phyloP scores from a whole-genome alignment of 116 monocot species.

The Dioscorea cayenensis region DNA sequence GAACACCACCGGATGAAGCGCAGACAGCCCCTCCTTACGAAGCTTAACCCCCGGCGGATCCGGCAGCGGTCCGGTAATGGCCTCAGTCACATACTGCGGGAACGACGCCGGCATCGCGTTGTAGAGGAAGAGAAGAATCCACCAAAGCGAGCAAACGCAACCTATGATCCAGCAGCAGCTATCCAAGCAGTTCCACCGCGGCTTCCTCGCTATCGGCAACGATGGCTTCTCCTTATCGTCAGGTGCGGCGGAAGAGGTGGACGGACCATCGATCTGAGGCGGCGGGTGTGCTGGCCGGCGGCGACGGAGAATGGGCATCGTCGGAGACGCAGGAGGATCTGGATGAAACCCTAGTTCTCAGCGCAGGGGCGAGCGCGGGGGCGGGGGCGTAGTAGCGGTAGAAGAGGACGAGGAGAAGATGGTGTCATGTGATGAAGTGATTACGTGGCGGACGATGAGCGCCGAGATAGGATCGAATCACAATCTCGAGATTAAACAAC shows the following conservation, averaged over 20 bases:
- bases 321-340: too few relatives aligned
- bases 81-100: slow-evolving; percentile 97
- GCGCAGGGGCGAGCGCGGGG: too few relatives aligned
- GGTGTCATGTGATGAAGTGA: too few relatives aligned
- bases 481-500: too few relatives aligned
- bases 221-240: neutral
- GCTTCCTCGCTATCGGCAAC: neutral
- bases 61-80: slow-evolving; percentile 86
- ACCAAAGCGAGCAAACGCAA: slow-evolving; percentile 70
- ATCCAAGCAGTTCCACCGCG: slow-evolving; percentile 60
- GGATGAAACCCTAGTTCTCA: too few relatives aligned
- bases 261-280: too few relatives aligned
- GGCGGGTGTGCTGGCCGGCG: too few relatives aligned
- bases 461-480: too few relatives aligned
- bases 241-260: slow-evolving; percentile 21
- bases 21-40: slow-evolving; percentile 71
- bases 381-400: too few relatives aligned
- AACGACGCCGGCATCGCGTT: slow-evolving; percentile 93
- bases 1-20: slow-evolving; percentile 91
- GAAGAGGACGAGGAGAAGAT: too few relatives aligned
- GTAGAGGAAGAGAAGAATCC: slow-evolving; percentile 85
- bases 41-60: slow-evolving; percentile 94
- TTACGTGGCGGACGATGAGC: too few relatives aligned
- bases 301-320: too few relatives aligned
- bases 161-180: slow-evolving; percentile 91